A percentile compares a stretch with the other conserved stretches of the same genome.
phyloP scores from a whole-genome alignment of 1,284 basidiomycete species.

The Ceratobasidium sp. region DNA sequence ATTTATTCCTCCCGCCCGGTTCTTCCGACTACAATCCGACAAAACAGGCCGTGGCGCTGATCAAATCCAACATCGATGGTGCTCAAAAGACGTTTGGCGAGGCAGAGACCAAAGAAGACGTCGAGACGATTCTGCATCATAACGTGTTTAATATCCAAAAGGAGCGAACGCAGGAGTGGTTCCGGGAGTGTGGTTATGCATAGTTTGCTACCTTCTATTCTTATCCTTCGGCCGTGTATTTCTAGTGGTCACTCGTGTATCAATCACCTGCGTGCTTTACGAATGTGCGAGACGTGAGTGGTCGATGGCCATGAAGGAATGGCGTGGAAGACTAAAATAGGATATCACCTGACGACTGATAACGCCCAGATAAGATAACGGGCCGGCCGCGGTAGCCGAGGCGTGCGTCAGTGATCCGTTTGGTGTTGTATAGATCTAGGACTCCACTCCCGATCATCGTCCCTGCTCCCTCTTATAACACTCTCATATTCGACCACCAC shows the following conservation, averaged over 20 bases:
- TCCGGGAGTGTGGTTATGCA: conserved; percentile 18
- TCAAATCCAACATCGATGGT: background rate
- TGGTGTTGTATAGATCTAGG: conserved; percentile 19
- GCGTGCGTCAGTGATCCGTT: conserved; percentile 18
- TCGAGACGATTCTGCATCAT: conserved; percentile 1
- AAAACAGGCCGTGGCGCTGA: conserved; percentile 3
- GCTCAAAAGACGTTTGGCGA: background rate
- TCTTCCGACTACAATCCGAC: conserved; percentile 27
- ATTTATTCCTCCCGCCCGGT: conserved; percentile 1
- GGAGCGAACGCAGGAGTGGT: conserved; percentile 10
- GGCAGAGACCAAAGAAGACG: conserved; percentile 11
- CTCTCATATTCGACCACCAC: too few relatives aligned
- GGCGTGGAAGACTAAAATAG: background rate
- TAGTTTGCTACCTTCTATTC: background rate
- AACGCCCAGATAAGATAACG: conserved; percentile 33
- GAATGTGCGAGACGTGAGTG: background rate
- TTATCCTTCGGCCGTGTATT: background rate
- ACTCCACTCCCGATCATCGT: conserved; percentile 30
- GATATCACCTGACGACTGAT: conserved; percentile 18
- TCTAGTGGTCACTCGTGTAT: background rate
- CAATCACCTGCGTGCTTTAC: background rate
- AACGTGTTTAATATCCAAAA: conserved; percentile 18
- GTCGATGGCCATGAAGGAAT: background rate
- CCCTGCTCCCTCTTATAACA: background rate
- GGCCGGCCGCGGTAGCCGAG: conserved; percentile 39